Conservation (phyloP, 2,329 filamentous ascomycete genomes). For the Coniosporium tulheliwenetii region DNA sequence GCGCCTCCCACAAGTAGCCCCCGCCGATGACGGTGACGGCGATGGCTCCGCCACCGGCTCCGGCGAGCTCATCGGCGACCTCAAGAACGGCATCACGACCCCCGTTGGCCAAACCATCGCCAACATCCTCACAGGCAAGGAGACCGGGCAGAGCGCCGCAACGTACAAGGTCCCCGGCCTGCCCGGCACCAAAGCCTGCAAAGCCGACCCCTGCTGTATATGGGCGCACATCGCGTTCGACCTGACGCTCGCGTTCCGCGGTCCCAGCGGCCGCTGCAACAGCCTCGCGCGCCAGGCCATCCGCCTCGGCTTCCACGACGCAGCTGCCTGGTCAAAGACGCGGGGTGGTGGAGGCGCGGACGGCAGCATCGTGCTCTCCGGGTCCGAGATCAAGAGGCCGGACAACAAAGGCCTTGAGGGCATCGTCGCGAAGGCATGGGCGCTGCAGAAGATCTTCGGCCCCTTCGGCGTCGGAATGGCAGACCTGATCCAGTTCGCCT, state of each 20-base stretch:
- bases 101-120: slow-evolving; percentile 6
- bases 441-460: slow-evolving; percentile 2
- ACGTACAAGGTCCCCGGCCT: slow-evolving; percentile 5
- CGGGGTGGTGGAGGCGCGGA: slow-evolving; percentile 27
- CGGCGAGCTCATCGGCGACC: slow-evolving; percentile 5
- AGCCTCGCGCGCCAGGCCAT: slow-evolving; percentile 27
- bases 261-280: slow-evolving; percentile 20
- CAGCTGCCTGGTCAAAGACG: slow-evolving; percentile 24
- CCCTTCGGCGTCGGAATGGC: slow-evolving; percentile 19
- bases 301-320: slow-evolving; percentile 32
- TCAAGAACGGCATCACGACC: slow-evolving; percentile 7
- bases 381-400: slow-evolving; percentile 21
- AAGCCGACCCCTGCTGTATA: slow-evolving; percentile 26
- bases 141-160: slow-evolving; percentile 5
- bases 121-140: slow-evolving; percentile 7
- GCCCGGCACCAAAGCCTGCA: slow-evolving; percentile 5
- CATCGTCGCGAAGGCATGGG: not conserved
- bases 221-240: slow-evolving; percentile 25
- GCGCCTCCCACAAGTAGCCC: too few relatives aligned
- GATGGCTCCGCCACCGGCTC: not conserved
- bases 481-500: slow-evolving; percentile 22
- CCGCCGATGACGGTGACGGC: too few relatives aligned
- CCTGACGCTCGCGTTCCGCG: slow-evolving; percentile 19
- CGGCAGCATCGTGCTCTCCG: slow-evolving; percentile 26
- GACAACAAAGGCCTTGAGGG: slow-evolving; percentile 15